A percentile compares a stretch with the other conserved stretches of the same genome.
Conservation (phyloP, 208 protist genomes). For the Leishmania gerbilli region DNA sequence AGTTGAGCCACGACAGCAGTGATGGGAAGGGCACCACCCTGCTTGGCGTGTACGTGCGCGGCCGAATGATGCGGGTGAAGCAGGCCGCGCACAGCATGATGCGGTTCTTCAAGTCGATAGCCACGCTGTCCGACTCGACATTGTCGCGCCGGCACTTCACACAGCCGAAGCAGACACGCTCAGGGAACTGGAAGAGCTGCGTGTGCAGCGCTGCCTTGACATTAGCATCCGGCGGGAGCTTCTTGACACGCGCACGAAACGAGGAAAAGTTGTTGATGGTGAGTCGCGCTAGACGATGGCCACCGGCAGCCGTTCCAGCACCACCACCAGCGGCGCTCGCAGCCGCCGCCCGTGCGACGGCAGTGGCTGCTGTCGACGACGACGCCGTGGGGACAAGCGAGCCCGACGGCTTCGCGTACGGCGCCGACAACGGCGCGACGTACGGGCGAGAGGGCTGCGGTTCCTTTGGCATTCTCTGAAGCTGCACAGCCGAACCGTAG, state of each 20-base stretch:
- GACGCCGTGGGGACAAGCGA: constrained; percentile 11
- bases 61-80: constrained; percentile 78
- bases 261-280: constrained; percentile 76
- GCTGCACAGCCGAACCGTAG: not conserved
- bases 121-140: constrained; percentile 72
- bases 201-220: constrained; percentile 50
- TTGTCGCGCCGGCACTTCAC: constrained; percentile 80
- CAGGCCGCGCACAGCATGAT: constrained; percentile 76
- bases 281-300: constrained; percentile 35
- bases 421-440: constrained; percentile 14
- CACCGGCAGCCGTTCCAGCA: constrained; percentile 1
- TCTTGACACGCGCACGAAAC: constrained; percentile 69
- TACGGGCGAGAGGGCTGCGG: constrained; percentile 8
- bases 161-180: constrained; percentile 72
- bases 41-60: constrained; percentile 68
- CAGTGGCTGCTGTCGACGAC: constrained; percentile 9
- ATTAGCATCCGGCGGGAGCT: constrained; percentile 77
- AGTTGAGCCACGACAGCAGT: constrained; percentile 83
- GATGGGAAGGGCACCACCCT: constrained; percentile 85
- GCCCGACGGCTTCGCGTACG: constrained; percentile 20
- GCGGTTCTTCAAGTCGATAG: constrained; percentile 61
- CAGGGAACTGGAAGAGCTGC: constrained; percentile 68
- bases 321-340: not conserved
- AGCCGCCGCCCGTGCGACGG: constrained; percentile 6
- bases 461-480: constrained; percentile 32